A percentile compares a stretch with the other conserved stretches of the same genome.
These are phyloP conservation scores for Linnemannia zychae DNA, from an alignment of 192 early-diverging fungal species.

Conservation along the genomic window DNA sequence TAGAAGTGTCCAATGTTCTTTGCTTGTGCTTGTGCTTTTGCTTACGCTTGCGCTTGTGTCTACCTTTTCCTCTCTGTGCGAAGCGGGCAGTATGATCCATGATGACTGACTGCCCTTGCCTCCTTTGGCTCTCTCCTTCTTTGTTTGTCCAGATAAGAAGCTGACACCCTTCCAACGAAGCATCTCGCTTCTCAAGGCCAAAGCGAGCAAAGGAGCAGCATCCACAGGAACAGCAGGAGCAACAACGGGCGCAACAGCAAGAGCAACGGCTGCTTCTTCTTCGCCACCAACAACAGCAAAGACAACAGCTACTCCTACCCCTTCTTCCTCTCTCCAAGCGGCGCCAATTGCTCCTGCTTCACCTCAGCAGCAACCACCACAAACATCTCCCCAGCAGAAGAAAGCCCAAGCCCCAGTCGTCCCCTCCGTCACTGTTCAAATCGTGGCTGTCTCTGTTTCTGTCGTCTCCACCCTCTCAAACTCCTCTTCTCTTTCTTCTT, in stretches of 20 bases:
- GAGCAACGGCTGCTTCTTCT: too few species aligned
- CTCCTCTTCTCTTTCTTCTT: not conserved
- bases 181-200: constrained; percentile 21
- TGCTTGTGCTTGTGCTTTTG: not conserved
- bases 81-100: not conserved
- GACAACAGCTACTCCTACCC: not conserved
- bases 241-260: not conserved
- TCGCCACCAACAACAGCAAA: too few species aligned
- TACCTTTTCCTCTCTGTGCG: too few species aligned
- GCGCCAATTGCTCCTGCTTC: too few species aligned
- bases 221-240: not conserved
- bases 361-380: not conserved
- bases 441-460: not conserved
- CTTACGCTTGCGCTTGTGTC: too few species aligned
- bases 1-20: not conserved
- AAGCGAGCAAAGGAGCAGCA: not conserved
- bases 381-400: not conserved
- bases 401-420: not conserved
- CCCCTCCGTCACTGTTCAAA: not conserved
- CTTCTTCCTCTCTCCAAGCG: not conserved
- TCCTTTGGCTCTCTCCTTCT: not conserved
- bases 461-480: not conserved
- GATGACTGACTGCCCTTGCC: not conserved
- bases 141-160: constrained; percentile 25
- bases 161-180: constrained; percentile 12